Evolutionary conservation across 805 yeast species (phyloP).

Genomic region (Martiniozyma abietophila): DNA sequence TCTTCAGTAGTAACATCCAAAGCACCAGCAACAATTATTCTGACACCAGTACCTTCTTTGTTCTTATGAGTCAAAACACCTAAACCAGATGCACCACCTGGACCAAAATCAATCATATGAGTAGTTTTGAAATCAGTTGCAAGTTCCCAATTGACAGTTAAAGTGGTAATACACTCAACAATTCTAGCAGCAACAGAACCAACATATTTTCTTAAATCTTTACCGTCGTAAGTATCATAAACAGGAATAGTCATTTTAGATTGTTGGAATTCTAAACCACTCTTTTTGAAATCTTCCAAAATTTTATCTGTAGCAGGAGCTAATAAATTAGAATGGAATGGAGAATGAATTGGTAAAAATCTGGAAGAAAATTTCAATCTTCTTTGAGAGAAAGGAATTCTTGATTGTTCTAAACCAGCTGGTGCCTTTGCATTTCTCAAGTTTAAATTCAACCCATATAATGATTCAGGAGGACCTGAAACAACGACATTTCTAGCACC

Average conservation of each 20-base stretch:
- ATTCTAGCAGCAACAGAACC: constrained; percentile 60
- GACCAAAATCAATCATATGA: constrained; percentile 94
- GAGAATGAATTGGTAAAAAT: constrained; percentile 91
- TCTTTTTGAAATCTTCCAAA: constrained; percentile 50
- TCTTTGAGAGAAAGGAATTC: constrained; percentile 90
- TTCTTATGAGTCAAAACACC: constrained; percentile 95
- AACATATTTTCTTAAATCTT: constrained; percentile 50
- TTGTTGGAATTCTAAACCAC: constrained; percentile 47
- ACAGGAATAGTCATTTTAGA: constrained; percentile 72
- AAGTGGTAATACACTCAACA: constrained; percentile 72
- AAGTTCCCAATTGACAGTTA: constrained; percentile 90
- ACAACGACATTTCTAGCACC: constrained; percentile 95
- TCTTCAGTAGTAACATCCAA: constrained; percentile 57
- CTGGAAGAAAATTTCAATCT: constrained; percentile 88
- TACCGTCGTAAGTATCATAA: constrained; percentile 80
- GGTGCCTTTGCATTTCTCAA: constrained; percentile 93
- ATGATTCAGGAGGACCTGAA: constrained; percentile 96
- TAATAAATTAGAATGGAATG: constrained; percentile 90
- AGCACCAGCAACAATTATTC: constrained; percentile 90
- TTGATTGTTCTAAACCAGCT: constrained; percentile 87
- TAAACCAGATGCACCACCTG: constrained; percentile 96
- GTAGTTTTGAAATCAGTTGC: constrained; percentile 79
- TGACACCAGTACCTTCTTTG: constrained; percentile 97
- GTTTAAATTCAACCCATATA: constrained; percentile 88
- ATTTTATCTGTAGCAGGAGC: constrained; percentile 62